A percentile compares a stretch with the other conserved stretches of the same genome.
These are phyloP conservation scores for Spiromastix sp. DNA, from an alignment of 2,329 filamentous ascomycete genomes.

Conservation along the genomic window DNA sequence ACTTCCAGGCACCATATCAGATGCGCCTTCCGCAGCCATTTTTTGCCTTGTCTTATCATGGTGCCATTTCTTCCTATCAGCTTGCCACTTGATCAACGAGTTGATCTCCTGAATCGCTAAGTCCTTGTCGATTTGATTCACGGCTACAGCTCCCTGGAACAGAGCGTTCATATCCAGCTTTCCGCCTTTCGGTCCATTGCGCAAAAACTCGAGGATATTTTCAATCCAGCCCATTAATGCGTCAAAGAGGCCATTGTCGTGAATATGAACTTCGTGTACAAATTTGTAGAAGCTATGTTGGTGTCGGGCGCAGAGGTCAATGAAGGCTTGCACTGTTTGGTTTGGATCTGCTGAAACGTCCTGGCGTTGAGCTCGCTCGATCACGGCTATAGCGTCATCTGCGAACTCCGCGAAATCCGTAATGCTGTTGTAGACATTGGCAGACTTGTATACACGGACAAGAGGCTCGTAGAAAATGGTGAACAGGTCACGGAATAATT, in stretches of 20 bases:
- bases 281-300: conserved; percentile 99
- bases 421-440: conserved; percentile 94
- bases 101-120: conserved; percentile 74
- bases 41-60: conserved; percentile 96
- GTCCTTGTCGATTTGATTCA: conserved; percentile 57
- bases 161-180: conserved; percentile 91
- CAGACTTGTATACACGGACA: conserved; percentile 94
- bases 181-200: conserved; percentile 66
- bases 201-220: conserved; percentile 83
- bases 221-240: conserved; percentile 97
- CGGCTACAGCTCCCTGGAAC: conserved; percentile 67
- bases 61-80: conserved; percentile 94
- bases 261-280: conserved; percentile 91
- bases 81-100: conserved; percentile 82
- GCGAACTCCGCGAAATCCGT: conserved; percentile 92
- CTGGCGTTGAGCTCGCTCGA: conserved; percentile 55
- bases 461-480: conserved; percentile 98
- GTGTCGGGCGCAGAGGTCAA: conserved; percentile 88
- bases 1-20: conserved; percentile 32
- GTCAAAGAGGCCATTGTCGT: conserved; percentile 93
- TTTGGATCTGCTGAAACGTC: conserved; percentile 94
- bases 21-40: conserved; percentile 70
- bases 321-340: conserved; percentile 95
- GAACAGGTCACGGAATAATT: conserved; percentile 89
- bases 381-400: conserved; percentile 81